Base-by-base conservation (phyloP, 1,139 yeast genomes). In the Hyphopichia khmerensis region DNA sequence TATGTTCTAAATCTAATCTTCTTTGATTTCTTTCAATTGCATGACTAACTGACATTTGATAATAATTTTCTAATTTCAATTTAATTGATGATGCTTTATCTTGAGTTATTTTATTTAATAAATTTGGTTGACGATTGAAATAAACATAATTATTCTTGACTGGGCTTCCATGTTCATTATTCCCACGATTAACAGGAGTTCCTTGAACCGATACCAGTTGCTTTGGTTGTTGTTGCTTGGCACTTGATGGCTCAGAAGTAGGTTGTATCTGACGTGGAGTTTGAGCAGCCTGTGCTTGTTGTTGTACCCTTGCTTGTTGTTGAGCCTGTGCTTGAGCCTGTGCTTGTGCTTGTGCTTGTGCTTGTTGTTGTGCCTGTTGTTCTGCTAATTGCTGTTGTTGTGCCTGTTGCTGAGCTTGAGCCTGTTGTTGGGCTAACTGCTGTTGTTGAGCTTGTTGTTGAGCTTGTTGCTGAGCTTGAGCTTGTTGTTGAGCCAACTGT, bases 121-220 rank as follows among this genome's bases (percentile, higher is more conserved):
- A 70, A 49, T 87, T 95, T 0, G 98, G 97, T 55, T 87, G 90
- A 50, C 98, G 80, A 56, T 86, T 91, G 65, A 91, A 87, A 56
- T 82, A 79, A 43, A 86, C 89, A 52, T 84, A 84, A 48, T 72
- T 72, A 27, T 59, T 49, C 39, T 47, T 51, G 17, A 35, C 32
- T 2, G 50, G 44, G 21, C 36, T 31, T 14, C 33, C 34, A 24
- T 27, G 27, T 7, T 16, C 23, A 24, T 14, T 15, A 24, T 13
- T 29, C 32, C 24, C 39, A 36, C 23, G 31, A 27, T 35, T 32
- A 10, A 15, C 19, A 8, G 35, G 35, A 9, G 29, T 16, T 6
- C 32, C 23, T 27, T 45, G 40, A 14, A 29, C 34, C 18, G 39
- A 41, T 13, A 33, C 39, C 18, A 19, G 30, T 23, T 40, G 43